Evolutionary conservation across 2,329 filamentous ascomycete species (phyloP), one percentile per base, ranked within the genome.

Genomic region (Orbilia brochopaga): DNA sequence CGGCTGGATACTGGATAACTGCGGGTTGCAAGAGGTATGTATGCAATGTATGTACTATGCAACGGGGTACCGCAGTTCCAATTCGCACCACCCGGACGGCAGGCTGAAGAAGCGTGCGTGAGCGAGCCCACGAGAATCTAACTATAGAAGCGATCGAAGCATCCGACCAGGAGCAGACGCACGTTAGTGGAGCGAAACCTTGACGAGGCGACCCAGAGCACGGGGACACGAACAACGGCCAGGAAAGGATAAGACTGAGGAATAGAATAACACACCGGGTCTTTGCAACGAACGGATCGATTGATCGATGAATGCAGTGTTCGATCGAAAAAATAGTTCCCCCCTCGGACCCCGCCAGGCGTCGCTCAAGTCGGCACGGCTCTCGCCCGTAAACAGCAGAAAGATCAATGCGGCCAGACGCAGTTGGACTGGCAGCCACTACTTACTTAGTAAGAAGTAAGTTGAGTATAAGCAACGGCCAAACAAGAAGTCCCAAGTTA

Each of bases 141-240:
- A 42, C 37, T 42, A 42, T 42, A 42, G 37, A 42, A 42, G 37
- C 37, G 37, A 42, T 42, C 37, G 37, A 42, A 42, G 37, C 37
- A 42, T 15, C 11, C 11, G 37, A 42, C 11, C 13, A 42, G 11
- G 37, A 42, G 13, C 37, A 15, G n/a, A 42, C 37, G 37, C 37
- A 42, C 37, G 37, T 42, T 42, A 42, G 37, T 42, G 37, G 37
- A 42, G 37, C n/a, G 37, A 42, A 37, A 42, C 37, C 13, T 15
- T 17, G 27, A 32, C 27, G 27, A 32, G 27, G 27, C 11, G 37
- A 15, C n/a, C 37, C 37, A 42, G 37, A 13, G n/a, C 37, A 42
- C 37, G 37, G 37, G 37, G n/a, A 42, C 37, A 42, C 37, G 37
- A 42, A 13, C 5, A 15, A 42, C 11, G 2, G 37, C 15, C 37